Conservation (phyloP, 305 asterid genomes). For the Fraxinus albicans region DNA sequence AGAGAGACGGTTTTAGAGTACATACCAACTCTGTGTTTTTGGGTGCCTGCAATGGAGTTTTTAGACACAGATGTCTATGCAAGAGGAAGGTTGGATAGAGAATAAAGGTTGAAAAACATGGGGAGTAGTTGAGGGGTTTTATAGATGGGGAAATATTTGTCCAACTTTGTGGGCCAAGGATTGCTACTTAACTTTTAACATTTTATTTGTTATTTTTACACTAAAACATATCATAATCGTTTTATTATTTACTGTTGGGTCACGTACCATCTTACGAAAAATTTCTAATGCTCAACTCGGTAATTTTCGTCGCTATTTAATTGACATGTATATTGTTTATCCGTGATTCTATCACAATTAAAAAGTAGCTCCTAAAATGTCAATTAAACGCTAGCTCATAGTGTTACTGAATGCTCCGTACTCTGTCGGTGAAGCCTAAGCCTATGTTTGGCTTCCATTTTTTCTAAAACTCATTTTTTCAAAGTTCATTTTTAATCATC, state of each 20-base stretch:
- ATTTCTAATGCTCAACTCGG: no score
- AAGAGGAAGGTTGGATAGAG: background rate
- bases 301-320: background rate
- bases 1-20: background rate
- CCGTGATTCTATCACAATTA: no score
- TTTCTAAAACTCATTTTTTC: no score
- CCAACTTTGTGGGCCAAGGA: background rate
- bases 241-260: background rate
- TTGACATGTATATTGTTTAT: background rate
- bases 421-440: no score
- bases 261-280: no score
- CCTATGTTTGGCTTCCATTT: no score
- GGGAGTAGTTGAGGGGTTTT: conserved; percentile 19
- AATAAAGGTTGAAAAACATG: conserved; percentile 5
- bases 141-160: conserved; percentile 6
- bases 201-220: no score
- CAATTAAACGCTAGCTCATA: no score
- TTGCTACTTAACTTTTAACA: background rate
- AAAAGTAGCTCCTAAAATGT: no score
- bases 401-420: no score
- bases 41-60: conserved; percentile 5
- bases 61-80: conserved; percentile 4
- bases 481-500: no score
- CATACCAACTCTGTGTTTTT: conserved; percentile 29
- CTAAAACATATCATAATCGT: background rate